phyloP scores from a whole-genome alignment of 2,329 filamentous ascomycete species.

The Calonectria hawksworthii region DNA sequence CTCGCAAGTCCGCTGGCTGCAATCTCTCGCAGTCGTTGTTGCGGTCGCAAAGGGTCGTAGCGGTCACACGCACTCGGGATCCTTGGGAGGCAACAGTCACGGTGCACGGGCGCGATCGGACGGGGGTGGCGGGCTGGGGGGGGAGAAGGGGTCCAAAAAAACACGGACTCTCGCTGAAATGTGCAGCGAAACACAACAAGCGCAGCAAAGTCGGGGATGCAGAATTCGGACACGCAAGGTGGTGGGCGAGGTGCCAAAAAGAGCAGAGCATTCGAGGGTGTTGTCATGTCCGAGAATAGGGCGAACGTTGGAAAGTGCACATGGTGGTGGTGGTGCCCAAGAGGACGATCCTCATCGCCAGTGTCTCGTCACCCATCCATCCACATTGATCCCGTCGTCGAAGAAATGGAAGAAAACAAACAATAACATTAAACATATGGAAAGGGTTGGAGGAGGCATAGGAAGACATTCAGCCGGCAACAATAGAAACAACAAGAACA shows the following conservation, averaged over 20 bases:
- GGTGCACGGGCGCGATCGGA: constrained; percentile 32
- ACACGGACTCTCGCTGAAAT: constrained; percentile 29
- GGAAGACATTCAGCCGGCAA: neutral
- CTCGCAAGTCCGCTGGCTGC: constrained; percentile 31
- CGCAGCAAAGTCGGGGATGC: constrained; percentile 17
- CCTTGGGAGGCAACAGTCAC: constrained; percentile 42
- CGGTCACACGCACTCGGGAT: constrained; percentile 43
- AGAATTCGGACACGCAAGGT: constrained; percentile 19
- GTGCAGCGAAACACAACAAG: constrained; percentile 30
- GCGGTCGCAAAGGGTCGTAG: constrained; percentile 25
- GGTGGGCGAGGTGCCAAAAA: constrained; percentile 6
- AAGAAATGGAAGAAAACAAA: constrained; percentile 13
- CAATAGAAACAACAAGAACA: constrained; percentile 12
- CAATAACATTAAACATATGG: constrained; percentile 29
- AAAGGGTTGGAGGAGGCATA: neutral
- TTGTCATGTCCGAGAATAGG: constrained; percentile 23
- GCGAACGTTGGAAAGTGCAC: constrained; percentile 32
- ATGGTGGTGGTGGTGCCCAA: constrained; percentile 28
- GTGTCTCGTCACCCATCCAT: constrained; percentile 13
- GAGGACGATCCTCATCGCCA: constrained; percentile 25
- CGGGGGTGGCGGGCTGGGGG: constrained; percentile 28
- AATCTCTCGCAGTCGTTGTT: constrained; percentile 32
- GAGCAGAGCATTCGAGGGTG: constrained; percentile 11
- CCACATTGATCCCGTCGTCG: neutral
- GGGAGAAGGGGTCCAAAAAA: constrained; percentile 26